These are phyloP conservation scores for Picea sitchensis DNA, from an alignment of 75 land plant genomes.

Conservation along the genomic window DNA sequence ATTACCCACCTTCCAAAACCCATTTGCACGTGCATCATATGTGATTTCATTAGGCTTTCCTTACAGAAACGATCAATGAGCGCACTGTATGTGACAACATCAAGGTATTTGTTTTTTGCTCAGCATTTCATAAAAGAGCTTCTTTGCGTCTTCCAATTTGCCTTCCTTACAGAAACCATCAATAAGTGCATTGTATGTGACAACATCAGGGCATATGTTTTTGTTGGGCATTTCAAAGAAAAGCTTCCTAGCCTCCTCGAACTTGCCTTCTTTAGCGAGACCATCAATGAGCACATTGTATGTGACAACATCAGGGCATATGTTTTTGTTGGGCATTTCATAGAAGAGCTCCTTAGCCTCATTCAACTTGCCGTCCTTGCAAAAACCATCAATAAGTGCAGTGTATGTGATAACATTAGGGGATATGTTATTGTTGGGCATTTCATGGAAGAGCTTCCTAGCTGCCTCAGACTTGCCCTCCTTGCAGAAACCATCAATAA, in stretches of 20 bases:
- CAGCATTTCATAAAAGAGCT: conserved; percentile 33
- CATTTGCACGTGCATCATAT: conserved; percentile 34
- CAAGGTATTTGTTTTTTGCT: conserved; percentile 27
- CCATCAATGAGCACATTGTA: conserved; percentile 53
- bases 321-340: conserved; percentile 38
- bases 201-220: no score
- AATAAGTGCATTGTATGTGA: no score
- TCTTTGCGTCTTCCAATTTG: not conserved
- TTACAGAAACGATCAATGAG: conserved; percentile 31
- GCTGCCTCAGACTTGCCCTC: conserved; percentile 25
- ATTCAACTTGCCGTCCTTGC: conserved; percentile 32
- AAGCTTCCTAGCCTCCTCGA: conserved; percentile 32
- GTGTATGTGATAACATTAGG: conserved; percentile 53
- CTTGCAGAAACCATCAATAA: conserved; percentile 41
- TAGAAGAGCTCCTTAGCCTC: conserved; percentile 50
- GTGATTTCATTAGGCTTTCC: conserved; percentile 32
- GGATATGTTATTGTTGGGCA: conserved; percentile 37
- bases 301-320: conserved; percentile 48
- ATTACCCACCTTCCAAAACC: conserved; percentile 42
- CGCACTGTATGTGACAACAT: conserved; percentile 36
- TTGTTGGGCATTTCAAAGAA: conserved; percentile 55
- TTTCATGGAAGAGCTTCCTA: conserved; percentile 28
- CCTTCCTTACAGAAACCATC: conserved; percentile 10
- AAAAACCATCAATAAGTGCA: conserved; percentile 56
- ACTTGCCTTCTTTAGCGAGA: conserved; percentile 40